phyloP scores from a whole-genome alignment of 1,284 basidiomycete genomes.

The Malassezia sympodialis region DNA sequence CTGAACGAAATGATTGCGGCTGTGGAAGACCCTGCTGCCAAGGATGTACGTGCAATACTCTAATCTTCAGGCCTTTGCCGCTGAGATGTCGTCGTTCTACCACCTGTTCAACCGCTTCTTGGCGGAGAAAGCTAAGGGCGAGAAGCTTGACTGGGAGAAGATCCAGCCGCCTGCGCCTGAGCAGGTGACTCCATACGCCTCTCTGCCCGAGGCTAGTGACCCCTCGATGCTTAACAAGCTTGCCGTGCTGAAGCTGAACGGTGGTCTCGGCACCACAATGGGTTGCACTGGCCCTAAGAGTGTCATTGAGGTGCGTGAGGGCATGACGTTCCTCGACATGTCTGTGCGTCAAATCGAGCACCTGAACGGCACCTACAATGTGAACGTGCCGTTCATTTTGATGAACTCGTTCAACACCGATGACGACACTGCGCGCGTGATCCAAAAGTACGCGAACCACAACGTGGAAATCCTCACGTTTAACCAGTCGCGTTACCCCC shows the following conservation, averaged over 20 bases:
- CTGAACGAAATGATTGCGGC: constrained; percentile 76
- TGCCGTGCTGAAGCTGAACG: constrained; percentile 98
- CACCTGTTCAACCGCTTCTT: constrained; percentile 97
- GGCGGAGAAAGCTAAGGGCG: constrained; percentile 81
- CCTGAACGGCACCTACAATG: constrained; percentile 56
- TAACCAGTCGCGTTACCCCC: constrained; percentile 97
- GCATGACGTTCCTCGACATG: constrained; percentile 98
- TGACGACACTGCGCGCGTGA: constrained; percentile 57
- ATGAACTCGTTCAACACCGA: constrained; percentile 99
- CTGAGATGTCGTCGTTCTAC: constrained; percentile 98
- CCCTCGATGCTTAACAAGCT: constrained; percentile 53
- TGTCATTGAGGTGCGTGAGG: constrained; percentile 56
- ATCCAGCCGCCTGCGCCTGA: constrained; percentile 89
- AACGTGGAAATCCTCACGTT: constrained; percentile 55
- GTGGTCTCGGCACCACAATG: constrained; percentile 96
- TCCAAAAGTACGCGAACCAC: constrained; percentile 94
- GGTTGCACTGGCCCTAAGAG: constrained; percentile 62
- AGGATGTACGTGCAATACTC: constrained; percentile 56
- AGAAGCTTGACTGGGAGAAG: constrained; percentile 96
- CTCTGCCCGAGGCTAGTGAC: constrained; percentile 52
- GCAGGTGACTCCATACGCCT: constrained; percentile 79
- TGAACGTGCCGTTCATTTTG: constrained; percentile 89
- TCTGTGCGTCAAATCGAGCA: constrained; percentile 93
- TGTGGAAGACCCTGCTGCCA: constrained; percentile 54
- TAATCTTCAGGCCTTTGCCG: constrained; percentile 69